Evolutionary conservation across 139 green algal genomes (phyloP).

Genomic region (Picochlorum costavermella): DNA sequence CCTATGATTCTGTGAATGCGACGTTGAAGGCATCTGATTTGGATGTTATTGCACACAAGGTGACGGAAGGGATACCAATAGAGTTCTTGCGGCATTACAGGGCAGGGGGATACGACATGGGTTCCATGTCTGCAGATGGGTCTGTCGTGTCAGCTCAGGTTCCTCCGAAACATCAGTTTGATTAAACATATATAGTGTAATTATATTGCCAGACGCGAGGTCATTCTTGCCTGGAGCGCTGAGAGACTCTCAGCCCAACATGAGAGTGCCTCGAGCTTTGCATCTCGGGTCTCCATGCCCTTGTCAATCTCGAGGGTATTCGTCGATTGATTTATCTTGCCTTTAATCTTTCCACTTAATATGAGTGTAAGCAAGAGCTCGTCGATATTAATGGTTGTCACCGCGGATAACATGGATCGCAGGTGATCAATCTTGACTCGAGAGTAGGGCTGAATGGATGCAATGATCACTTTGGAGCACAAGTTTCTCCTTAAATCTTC

Average conservation of each 20-base stretch:
- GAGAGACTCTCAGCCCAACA: too few relatives aligned
- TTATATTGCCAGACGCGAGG: too few relatives aligned
- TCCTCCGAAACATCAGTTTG: not conserved
- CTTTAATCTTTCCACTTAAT: conserved; percentile 75
- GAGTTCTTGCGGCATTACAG: conserved; percentile 68
- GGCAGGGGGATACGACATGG: conserved; percentile 60
- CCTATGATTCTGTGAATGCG: conserved; percentile 6
- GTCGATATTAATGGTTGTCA: conserved; percentile 55
- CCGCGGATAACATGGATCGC: not conserved
- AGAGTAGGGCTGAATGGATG: conserved; percentile 71
- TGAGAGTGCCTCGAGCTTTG: too few relatives aligned
- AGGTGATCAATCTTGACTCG: conserved; percentile 80
- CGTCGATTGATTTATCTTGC: conserved; percentile 89
- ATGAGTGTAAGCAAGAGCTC: conserved; percentile 90
- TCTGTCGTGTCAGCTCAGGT: not conserved
- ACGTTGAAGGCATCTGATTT: conserved; percentile 52
- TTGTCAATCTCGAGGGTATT: conserved; percentile 69
- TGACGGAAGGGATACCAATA: conserved; percentile 65
- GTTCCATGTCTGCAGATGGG: conserved; percentile 9
- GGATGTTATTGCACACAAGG: conserved; percentile 43
- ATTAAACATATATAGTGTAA: not conserved
- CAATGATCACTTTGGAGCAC: conserved; percentile 63
- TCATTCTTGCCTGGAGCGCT: too few relatives aligned
- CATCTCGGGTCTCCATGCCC: conserved; percentile 12
- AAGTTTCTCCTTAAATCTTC: conserved; percentile 94